phyloP scores from a whole-genome alignment of 257 asterid genomes.

The Phtheirospermum japonicum region DNA sequence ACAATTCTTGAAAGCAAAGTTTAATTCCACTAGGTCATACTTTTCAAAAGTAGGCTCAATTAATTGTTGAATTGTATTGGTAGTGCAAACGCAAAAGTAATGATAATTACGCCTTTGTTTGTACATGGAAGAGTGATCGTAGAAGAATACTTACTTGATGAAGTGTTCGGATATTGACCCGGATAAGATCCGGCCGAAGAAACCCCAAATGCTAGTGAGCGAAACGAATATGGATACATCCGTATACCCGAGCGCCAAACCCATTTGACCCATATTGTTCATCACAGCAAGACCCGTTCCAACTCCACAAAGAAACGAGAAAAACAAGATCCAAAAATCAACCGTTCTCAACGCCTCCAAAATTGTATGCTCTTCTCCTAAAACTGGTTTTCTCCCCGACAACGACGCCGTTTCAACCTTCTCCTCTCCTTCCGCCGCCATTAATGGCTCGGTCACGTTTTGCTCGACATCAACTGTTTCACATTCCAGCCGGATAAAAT shows the following conservation, averaged over 20 bases:
- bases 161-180: conserved; percentile 86
- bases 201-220: conserved; percentile 91
- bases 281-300: conserved; percentile 93
- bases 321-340: conserved; percentile 84
- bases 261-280: conserved; percentile 97
- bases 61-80: too few relatives aligned
- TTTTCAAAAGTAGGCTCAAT: too few relatives aligned
- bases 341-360: conserved; percentile 53
- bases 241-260: conserved; percentile 75
- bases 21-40: too few relatives aligned
- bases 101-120: too few relatives aligned
- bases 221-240: conserved; percentile 96
- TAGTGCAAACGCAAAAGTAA: too few relatives aligned
- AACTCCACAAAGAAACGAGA: conserved; percentile 82
- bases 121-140: too few relatives aligned
- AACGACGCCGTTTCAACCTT: conserved; percentile 26
- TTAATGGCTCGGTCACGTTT: conserved; percentile 39
- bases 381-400: conserved; percentile 38
- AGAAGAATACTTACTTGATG: conserved; percentile 92
- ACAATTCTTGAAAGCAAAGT: too few relatives aligned
- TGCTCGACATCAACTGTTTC: conserved; percentile 39
- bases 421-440: conserved; percentile 26
- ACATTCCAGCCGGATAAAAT: conserved; percentile 31
- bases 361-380: conserved; percentile 89
- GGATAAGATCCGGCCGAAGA: conserved; percentile 85